phyloP scores from a whole-genome alignment of 1,139 yeast genomes.

The Nematodospora anomalae region DNA sequence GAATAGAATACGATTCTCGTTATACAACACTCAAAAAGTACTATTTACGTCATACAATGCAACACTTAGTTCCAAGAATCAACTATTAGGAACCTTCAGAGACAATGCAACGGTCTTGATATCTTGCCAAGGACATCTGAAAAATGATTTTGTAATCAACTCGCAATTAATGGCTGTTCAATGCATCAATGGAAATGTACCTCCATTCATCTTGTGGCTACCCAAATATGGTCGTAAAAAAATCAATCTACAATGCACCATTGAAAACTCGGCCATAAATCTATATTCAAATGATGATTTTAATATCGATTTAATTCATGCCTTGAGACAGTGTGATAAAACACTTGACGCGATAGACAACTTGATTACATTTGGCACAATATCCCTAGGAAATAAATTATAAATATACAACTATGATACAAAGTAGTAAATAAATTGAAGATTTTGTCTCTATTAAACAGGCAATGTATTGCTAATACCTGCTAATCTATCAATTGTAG shows the following conservation, averaged over 20 bases:
- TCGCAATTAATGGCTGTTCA: too few relatives aligned
- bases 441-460: conserved; percentile 10
- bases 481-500: conserved; percentile 53
- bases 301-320: neutral
- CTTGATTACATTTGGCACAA: neutral
- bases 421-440: neutral
- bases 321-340: conserved; percentile 3
- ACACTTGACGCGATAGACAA: neutral
- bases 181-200: conserved; percentile 1
- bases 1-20: conserved; percentile 9
- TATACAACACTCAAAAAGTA: conserved; percentile 12
- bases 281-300: neutral
- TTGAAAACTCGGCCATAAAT: neutral
- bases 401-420: conserved; percentile 1
- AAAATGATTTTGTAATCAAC: neutral
- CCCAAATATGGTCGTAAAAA: neutral
- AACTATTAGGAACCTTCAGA: neutral
- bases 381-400: neutral
- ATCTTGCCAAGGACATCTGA: neutral
- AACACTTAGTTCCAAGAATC: neutral
- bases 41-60: conserved; percentile 7
- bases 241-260: neutral
- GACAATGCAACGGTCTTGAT: neutral
- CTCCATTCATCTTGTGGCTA: conserved; percentile 1
- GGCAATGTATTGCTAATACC: conserved; percentile 46